Base-by-base conservation (phyloP, 1,284 basidiomycete genomes). In the Athelia psychrophila region DNA sequence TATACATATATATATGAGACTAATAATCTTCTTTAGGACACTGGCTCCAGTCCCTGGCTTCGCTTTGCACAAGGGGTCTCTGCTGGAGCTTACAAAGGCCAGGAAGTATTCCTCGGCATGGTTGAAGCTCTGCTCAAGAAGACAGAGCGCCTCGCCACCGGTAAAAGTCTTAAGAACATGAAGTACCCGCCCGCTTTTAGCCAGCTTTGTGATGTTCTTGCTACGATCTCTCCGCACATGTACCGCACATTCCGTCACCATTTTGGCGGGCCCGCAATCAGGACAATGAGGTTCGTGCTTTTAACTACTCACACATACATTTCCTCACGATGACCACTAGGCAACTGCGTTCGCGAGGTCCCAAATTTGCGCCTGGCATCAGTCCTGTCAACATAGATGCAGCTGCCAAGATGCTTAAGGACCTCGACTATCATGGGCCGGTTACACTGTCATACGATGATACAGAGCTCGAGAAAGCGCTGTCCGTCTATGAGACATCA, bases 401-500 rank as follows among this genome's bases (percentile, higher is more conserved):
- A 15, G 59, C 54, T 0, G 25, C 38, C 1, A 40, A 47, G 0
- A 44, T 45, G 8, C 18, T 63, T 8, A n/a, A 47, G 12, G 47
- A 46, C 8, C 51, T 60, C 3, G 25, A 55, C 8, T 63, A 57
- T 40, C 8, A n/a, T 0, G 59, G 59, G 1, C 60, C 58, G 0
- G 3, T 58, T 22, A 54, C 44, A 12, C 51, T 64, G 2, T 52
- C 55, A 0, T 64, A 58, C 53, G 61, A 60, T 30, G 61, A 63
- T 47, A 57, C 60, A 0, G 51, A 59, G 12, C 54, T 66, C 1
- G 49, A 60, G 22, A 32, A 55, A 10, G 51, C 51, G 0, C 40
- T 64, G 4, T 33, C 51, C 2, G 45, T 56, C 6, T 42, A 42
- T 18, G 38, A 42, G n/a, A n/a, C n/a, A 42, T 42, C 38, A n/a